Conservation (phyloP, 1,139 yeast species). For the Suhomyces maxii region DNA sequence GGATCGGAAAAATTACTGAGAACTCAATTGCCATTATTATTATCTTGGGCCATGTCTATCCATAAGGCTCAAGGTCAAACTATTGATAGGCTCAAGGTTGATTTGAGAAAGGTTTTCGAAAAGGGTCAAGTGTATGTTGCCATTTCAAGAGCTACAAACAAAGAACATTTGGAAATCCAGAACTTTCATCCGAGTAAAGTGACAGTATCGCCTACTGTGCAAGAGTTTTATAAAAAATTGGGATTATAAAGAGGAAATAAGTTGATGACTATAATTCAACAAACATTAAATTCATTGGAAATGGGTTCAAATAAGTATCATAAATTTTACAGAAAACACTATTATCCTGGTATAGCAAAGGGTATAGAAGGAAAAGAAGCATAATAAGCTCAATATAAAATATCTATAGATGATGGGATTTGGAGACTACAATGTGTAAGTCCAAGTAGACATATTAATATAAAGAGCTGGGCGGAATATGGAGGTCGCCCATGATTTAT, state of each 20-base stretch:
- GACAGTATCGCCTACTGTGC: slow-evolving; percentile 64
- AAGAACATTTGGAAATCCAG: slow-evolving; percentile 68
- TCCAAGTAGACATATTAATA: no score
- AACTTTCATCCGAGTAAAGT: slow-evolving; percentile 69
- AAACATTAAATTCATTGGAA: no score
- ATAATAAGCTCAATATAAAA: no score
- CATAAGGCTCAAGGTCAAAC: slow-evolving; percentile 96
- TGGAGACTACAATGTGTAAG: no score
- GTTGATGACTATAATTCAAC: not conserved
- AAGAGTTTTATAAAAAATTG: slow-evolving; percentile 50
- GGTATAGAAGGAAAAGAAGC: no score
- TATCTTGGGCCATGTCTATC: slow-evolving; percentile 88
- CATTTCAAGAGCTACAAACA: slow-evolving; percentile 79
- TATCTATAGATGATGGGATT: no score
- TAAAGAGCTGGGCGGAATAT: no score
- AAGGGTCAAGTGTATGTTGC: slow-evolving; percentile 97
- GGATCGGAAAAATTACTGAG: slow-evolving; percentile 33
- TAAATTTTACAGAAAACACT: no score
- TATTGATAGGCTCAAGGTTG: slow-evolving; percentile 72
- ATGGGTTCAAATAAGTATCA: no score
- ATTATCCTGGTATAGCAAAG: no score
- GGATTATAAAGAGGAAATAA: not conserved
- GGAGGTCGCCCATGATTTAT: no score
- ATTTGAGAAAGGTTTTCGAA: slow-evolving; percentile 69
- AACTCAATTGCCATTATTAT: slow-evolving; percentile 73